phyloP scores from a whole-genome alignment of 352 stramenopile genomes.

The Hyaloperonospora arabidopsidis region DNA sequence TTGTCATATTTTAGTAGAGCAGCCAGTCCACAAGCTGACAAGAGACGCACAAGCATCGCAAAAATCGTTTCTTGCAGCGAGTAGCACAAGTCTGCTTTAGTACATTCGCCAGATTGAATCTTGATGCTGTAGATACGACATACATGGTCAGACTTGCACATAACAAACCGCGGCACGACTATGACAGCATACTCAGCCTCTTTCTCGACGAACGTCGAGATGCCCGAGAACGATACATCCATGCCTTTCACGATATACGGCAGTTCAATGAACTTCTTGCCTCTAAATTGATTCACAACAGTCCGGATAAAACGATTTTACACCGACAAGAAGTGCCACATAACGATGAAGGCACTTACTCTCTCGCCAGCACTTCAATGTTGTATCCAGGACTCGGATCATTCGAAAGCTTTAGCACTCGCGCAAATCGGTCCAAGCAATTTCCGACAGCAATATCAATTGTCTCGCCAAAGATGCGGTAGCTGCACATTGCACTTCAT shows the following conservation, averaged over 20 bases:
- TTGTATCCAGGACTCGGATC: constrained; percentile 98
- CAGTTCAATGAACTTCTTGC: constrained; percentile 90
- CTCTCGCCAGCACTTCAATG: constrained; percentile 97
- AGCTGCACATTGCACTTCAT: constrained; percentile 43
- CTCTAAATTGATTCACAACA: constrained; percentile 27
- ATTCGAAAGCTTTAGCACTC: constrained; percentile 95
- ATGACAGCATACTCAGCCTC: constrained; percentile 58
- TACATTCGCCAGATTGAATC: constrained; percentile 83
- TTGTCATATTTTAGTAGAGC: too few relatives aligned
- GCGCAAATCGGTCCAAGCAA: constrained; percentile 96
- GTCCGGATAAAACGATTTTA: too few relatives aligned
- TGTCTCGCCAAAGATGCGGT: constrained; percentile 99
- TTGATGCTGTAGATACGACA: constrained; percentile 45
- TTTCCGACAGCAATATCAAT: constrained; percentile 99
- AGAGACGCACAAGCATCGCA: constrained; percentile 91
- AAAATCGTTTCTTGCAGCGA: constrained; percentile 99
- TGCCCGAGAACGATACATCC: constrained; percentile 98
- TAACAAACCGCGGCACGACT: neutral
- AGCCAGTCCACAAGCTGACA: neutral
- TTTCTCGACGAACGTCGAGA: constrained; percentile 96
- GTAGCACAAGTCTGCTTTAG: constrained; percentile 95
- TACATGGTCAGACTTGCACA: neutral
- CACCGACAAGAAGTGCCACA: neutral
- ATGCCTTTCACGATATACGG: constrained; percentile 99
- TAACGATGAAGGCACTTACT: constrained; percentile 34